These are phyloP conservation scores for Tirmania nivea DNA, from an alignment of 495 filamentous ascomycete species.

Conservation along the genomic window DNA sequence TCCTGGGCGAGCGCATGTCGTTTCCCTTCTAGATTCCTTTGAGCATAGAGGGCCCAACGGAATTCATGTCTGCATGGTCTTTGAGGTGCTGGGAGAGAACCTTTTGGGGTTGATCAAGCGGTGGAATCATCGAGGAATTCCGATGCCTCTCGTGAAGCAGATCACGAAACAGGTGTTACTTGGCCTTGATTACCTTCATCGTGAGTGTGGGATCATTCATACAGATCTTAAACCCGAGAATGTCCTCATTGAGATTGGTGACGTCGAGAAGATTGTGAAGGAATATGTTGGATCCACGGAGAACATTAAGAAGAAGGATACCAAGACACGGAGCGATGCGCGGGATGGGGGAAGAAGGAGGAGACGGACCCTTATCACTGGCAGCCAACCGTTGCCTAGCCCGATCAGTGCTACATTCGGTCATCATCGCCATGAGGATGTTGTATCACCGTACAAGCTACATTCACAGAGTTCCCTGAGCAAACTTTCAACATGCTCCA, in stretches of 20 bases:
- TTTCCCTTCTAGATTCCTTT: conserved; percentile 87
- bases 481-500: conserved; percentile 31
- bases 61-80: conserved; percentile 96
- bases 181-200: conserved; percentile 85
- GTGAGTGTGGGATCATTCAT: conserved; percentile 97
- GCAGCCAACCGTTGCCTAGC: conserved; percentile 88
- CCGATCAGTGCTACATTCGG: conserved; percentile 30
- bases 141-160: conserved; percentile 88
- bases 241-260: conserved; percentile 95
- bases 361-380: conserved; percentile 78
- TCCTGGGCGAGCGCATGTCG: conserved; percentile 81
- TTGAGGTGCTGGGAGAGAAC: conserved; percentile 94
- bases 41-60: conserved; percentile 96
- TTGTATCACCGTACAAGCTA: conserved; percentile 29
- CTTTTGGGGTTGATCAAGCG: conserved; percentile 87
- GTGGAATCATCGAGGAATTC: conserved; percentile 94
- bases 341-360: conserved; percentile 59
- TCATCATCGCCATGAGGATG: conserved; percentile 23
- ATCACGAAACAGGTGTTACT: conserved; percentile 96
- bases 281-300: conserved; percentile 58
- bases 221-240: conserved; percentile 97
- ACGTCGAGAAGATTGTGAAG: conserved; percentile 91
- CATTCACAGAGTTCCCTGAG: conserved; percentile 53
- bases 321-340: conserved; percentile 48
- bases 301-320: conserved; percentile 38